These are phyloP conservation scores for Solanum pinnatisectum DNA, from an alignment of 257 asterid species.

Conservation along the genomic window DNA sequence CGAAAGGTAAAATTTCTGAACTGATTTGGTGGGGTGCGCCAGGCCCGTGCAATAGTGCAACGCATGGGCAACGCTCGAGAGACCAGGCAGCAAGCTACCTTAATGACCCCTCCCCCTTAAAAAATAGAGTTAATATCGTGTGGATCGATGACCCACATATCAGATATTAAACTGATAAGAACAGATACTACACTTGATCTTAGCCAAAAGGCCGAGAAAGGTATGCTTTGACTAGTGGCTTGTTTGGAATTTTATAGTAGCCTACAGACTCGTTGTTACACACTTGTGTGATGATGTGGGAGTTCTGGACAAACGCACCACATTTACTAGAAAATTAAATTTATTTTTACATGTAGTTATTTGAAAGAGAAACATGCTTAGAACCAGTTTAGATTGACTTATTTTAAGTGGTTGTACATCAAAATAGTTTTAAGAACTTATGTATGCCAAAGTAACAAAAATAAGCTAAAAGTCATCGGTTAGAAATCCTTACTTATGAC, in stretches of 20 bases:
- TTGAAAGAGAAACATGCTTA: neutral
- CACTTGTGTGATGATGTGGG: neutral
- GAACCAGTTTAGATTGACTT: too few species aligned
- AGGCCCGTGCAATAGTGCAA: neutral
- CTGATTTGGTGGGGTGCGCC: neutral
- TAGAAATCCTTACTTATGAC: too few species aligned
- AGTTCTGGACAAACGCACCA: neutral
- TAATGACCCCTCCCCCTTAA: neutral
- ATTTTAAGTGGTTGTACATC: neutral
- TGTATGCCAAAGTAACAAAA: neutral
- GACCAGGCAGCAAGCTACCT: neutral
- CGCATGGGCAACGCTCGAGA: neutral
- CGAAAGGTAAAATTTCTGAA: neutral
- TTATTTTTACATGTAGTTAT: neutral
- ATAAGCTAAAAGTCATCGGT: neutral
- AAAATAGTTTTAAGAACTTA: neutral
- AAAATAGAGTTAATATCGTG: neutral
- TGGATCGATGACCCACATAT: neutral
- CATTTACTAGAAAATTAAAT: neutral
- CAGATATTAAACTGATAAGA: constrained; percentile 46
- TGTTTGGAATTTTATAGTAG: neutral
- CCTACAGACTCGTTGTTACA: neutral
- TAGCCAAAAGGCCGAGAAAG: constrained; percentile 79
- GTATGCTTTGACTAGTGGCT: constrained; percentile 12
- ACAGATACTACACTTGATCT: constrained; percentile 76